phyloP scores from a whole-genome alignment of 148 eudicot species.

The Limonium bicolor region DNA sequence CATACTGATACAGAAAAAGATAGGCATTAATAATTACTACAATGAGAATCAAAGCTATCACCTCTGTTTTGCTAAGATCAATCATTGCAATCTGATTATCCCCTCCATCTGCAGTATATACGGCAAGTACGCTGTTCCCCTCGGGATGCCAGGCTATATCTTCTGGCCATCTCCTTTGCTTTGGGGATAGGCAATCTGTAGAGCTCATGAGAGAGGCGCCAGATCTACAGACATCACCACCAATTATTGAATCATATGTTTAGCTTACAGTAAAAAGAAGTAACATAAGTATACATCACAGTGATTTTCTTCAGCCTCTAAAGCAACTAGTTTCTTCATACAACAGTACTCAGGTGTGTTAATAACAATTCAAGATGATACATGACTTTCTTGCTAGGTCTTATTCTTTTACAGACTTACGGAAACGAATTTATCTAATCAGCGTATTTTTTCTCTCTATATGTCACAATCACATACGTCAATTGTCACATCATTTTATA shows the following conservation, averaged over 20 bases:
- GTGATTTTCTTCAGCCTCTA: too few species aligned
- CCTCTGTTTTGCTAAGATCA: conserved; percentile 57
- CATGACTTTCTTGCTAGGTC: too few species aligned
- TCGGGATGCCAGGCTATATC: conserved; percentile 98
- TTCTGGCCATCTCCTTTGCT: conserved; percentile 97
- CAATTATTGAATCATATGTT: neutral
- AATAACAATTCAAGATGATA: too few species aligned
- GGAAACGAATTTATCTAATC: neutral
- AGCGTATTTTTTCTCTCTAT: neutral
- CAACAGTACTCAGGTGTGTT: too few species aligned
- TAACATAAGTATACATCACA: too few species aligned
- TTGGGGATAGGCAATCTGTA: conserved; percentile 55
- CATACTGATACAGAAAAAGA: too few species aligned
- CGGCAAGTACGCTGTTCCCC: conserved; percentile 53
- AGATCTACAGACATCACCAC: conserved; percentile 36
- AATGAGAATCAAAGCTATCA: conserved; percentile 12
- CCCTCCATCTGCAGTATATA: conserved; percentile 79
- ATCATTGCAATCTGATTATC: conserved; percentile 81
- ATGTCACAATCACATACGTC: neutral
- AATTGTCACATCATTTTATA: neutral
- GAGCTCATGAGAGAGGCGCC: conserved; percentile 58
- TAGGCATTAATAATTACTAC: neutral
- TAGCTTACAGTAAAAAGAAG: neutral
- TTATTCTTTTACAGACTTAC: neutral
- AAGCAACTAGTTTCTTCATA: too few species aligned